phyloP scores from a whole-genome alignment of 345 rosid species.

The Draba incana region DNA sequence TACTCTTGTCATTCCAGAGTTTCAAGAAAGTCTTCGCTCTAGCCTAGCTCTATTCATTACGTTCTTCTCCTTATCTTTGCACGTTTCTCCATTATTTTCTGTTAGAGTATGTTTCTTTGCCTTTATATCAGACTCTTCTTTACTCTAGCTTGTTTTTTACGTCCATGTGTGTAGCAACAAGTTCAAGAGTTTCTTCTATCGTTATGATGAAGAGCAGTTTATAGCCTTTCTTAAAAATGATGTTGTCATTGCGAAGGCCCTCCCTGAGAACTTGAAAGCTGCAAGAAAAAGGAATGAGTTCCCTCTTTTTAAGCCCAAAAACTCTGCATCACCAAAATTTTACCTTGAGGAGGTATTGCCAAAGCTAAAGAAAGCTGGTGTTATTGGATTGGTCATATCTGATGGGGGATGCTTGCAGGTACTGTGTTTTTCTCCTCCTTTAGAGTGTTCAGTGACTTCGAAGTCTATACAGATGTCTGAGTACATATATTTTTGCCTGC shows the following conservation, averaged over 20 bases:
- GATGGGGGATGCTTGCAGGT: slow-evolving; percentile 98
- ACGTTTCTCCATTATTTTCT: slow-evolving; percentile 25
- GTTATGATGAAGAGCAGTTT: slow-evolving; percentile 93
- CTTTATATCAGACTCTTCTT: slow-evolving; percentile 16
- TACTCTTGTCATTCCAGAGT: slow-evolving; percentile 99
- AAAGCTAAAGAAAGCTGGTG: slow-evolving; percentile 68
- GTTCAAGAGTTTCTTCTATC: slow-evolving; percentile 95
- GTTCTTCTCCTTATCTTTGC: slow-evolving; percentile 15
- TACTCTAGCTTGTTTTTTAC: slow-evolving; percentile 35
- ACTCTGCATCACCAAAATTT: slow-evolving; percentile 68
- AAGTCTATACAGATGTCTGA: slow-evolving; percentile 15
- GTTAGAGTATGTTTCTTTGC: slow-evolving; percentile 5
- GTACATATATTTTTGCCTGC: slow-evolving; percentile 25
- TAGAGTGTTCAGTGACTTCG: slow-evolving; percentile 5
- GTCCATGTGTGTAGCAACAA: slow-evolving; percentile 54
- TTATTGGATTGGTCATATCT: slow-evolving; percentile 69
- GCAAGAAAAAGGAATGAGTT: slow-evolving; percentile 75
- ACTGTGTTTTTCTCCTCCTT: slow-evolving; percentile 4
- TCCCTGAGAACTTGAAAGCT: slow-evolving; percentile 80
- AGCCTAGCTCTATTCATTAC: slow-evolving; percentile 36
- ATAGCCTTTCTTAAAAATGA: slow-evolving; percentile 88
- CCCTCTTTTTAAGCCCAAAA: slow-evolving; percentile 76
- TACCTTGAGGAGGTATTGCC: slow-evolving; percentile 84
- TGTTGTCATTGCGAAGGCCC: slow-evolving; percentile 62
- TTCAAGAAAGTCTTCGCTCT: slow-evolving; percentile 87